A percentile compares a stretch with the other conserved stretches of the same genome.
These are phyloP conservation scores for Atkinsonella texensis DNA, from an alignment of 2,329 filamentous ascomycete genomes.

Conservation along the genomic window DNA sequence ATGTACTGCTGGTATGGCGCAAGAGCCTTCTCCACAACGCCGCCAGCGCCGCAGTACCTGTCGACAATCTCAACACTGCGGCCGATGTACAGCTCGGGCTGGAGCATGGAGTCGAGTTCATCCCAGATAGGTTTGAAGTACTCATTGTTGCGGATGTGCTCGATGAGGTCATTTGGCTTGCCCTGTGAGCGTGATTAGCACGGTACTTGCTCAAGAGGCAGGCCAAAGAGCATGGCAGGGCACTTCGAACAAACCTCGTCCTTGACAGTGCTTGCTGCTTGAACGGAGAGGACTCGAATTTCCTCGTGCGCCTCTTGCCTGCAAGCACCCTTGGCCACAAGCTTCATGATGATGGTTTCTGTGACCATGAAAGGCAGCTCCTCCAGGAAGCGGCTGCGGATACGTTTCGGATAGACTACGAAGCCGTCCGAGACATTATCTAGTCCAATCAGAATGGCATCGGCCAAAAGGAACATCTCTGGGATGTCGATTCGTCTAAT, in stretches of 20 bases:
- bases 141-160: slow-evolving; percentile 56
- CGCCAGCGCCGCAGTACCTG: slow-evolving; percentile 28
- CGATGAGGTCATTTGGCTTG: slow-evolving; percentile 68
- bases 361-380: slow-evolving; percentile 85
- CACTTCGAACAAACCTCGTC: slow-evolving; percentile 18
- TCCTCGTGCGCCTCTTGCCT: slow-evolving; percentile 79
- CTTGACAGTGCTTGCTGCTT: slow-evolving; percentile 53
- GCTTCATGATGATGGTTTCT: slow-evolving; percentile 58
- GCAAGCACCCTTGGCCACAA: slow-evolving; percentile 57
- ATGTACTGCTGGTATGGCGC: slow-evolving; percentile 26
- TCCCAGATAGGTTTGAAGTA: slow-evolving; percentile 66
- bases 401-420: slow-evolving; percentile 68
- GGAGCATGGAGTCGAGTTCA: slow-evolving; percentile 56
- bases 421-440: slow-evolving; percentile 58
- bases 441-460: slow-evolving; percentile 53
- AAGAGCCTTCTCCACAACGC: slow-evolving; percentile 26
- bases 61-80: slow-evolving; percentile 34
- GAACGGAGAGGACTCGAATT: slow-evolving; percentile 69
- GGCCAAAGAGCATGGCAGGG: background rate
- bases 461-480: slow-evolving; percentile 54
- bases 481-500: slow-evolving; percentile 54
- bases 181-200: slow-evolving; percentile 26
- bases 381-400: slow-evolving; percentile 53
- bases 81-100: slow-evolving; percentile 42
- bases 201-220: background rate